Evolutionary conservation across 768 basidiomycete species (phyloP), one percentile per base, ranked within the genome.

Genomic region (Mycena pura): DNA sequence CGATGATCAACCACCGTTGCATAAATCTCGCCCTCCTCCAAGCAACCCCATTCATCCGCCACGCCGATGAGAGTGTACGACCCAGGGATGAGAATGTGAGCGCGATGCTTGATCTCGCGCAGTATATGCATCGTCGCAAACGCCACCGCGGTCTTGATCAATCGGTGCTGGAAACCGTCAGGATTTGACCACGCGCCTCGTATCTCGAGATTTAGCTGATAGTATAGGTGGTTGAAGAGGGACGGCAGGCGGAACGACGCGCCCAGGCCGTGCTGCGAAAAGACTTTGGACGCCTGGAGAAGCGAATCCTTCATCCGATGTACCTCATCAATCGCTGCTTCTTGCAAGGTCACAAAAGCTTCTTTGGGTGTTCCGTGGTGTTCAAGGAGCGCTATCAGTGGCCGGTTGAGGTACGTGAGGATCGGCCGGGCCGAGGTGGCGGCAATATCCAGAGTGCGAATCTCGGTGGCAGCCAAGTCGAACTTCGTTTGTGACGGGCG

Each of bases 11-110:
- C 50, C 0, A 77, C 70, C 25, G 76, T 76, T 39, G 84, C 82
- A 58, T 77, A 86, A 39, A 86, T 78, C 61, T 84, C 78, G 6
- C 81, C 78, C 60, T 81, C 79, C 2, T 61, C 63, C 7, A 86
- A 69, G 59, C 79, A 81, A 21, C 74, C 73, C 76, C 79, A 79
- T 39, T 83, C 81, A 62, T 86, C 85, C 7, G 79, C 78, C 15
- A 86, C 82, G 0, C 85, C 86, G 25, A 86, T 79, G 2, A 86
- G 72, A 0, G 84, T 85, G 41, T 71, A 80, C 29, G 78, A 80
- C 7, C 73, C 78, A 0, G 84, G 82, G 5, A 86, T 77, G 1
- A 75, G 76, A 29, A 86, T 85, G 38, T 80, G 80, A 3, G 78
- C 84, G 13, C 79, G 77, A 59, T 80, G 79, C 66, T 85, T 86